Conservation (phyloP, 345 rosid species). For the Populus tremula region DNA sequence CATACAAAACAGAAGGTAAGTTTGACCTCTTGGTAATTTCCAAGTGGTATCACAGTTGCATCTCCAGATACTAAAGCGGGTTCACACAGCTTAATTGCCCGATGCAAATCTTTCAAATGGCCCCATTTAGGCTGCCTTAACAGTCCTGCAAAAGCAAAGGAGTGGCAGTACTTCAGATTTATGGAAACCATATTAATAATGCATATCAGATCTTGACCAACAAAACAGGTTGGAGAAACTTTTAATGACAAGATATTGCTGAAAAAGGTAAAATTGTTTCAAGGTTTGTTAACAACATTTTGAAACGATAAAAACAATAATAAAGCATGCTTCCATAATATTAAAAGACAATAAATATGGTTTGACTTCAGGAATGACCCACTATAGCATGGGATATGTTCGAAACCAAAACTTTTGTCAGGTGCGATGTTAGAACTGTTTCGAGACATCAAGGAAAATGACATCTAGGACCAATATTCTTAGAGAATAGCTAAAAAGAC, state of each 20-base stretch:
- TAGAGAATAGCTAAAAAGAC: background rate
- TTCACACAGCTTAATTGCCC: conserved; percentile 88
- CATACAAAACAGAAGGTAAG: conserved; percentile 6
- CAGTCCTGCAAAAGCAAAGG: conserved; percentile 51
- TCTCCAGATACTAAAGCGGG: conserved; percentile 75
- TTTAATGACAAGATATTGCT: background rate
- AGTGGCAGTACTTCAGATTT: background rate
- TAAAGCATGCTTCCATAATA: background rate
- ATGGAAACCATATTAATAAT: conserved; percentile 9
- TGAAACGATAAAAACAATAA: background rate
- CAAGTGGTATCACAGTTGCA: conserved; percentile 63
- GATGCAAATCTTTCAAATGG: conserved; percentile 93
- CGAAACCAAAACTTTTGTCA: conserved; percentile 7
- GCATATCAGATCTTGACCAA: background rate
- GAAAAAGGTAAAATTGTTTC: background rate
- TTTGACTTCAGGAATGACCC: conserved; percentile 12
- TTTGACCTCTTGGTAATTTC: conserved; percentile 83
- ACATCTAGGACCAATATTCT: background rate
- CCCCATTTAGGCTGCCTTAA: conserved; percentile 98
- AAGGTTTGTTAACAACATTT: background rate
- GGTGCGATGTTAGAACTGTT: conserved; percentile 7
- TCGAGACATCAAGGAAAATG: conserved; percentile 4
- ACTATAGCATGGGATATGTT: conserved; percentile 6
- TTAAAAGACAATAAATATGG: background rate
- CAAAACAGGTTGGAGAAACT: background rate